A percentile compares a stretch with the other conserved stretches of the same genome.
phyloP scores from a whole-genome alignment of 352 stramenopile species.

The Globisporangium apiculatum region DNA sequence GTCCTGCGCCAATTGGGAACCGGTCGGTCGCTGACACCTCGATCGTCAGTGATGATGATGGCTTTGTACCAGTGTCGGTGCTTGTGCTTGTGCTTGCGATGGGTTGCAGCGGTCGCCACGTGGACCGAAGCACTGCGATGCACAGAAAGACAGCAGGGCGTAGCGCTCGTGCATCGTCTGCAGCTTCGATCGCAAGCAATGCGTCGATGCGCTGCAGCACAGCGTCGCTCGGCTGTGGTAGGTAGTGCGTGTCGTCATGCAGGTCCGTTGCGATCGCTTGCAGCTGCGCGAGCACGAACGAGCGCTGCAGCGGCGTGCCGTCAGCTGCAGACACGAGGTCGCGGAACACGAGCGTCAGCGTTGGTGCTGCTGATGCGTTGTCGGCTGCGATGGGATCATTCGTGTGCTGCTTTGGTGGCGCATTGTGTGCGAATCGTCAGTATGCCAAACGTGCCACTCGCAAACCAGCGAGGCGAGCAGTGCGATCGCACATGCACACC shows the following conservation, averaged over 20 bases:
- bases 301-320: constrained; percentile 22
- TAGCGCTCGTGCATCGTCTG: constrained; percentile 39
- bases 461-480: too few species aligned
- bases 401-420: neutral
- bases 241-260: constrained; percentile 34
- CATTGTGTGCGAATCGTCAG: neutral
- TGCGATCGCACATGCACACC: too few species aligned
- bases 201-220: constrained; percentile 43
- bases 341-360: constrained; percentile 43
- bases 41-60: constrained; percentile 21
- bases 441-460: too few species aligned
- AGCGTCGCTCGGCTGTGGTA: constrained; percentile 32
- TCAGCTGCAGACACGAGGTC: constrained; percentile 36
- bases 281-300: constrained; percentile 25
- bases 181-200: constrained; percentile 30
- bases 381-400: too few species aligned
- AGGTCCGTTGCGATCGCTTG: constrained; percentile 25
- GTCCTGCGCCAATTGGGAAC: constrained; percentile 80
- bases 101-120: constrained; percentile 17
- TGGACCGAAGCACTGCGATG: constrained; percentile 43
- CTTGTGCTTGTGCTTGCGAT: constrained; percentile 3
- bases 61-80: neutral
- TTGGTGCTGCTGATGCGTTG: neutral
- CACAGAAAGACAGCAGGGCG: constrained; percentile 52
- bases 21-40: constrained; percentile 31